Evolutionary conservation across 768 basidiomycete genomes (phyloP), one percentile per base, ranked within the genome.

Genomic region (Lactarius indigo): DNA sequence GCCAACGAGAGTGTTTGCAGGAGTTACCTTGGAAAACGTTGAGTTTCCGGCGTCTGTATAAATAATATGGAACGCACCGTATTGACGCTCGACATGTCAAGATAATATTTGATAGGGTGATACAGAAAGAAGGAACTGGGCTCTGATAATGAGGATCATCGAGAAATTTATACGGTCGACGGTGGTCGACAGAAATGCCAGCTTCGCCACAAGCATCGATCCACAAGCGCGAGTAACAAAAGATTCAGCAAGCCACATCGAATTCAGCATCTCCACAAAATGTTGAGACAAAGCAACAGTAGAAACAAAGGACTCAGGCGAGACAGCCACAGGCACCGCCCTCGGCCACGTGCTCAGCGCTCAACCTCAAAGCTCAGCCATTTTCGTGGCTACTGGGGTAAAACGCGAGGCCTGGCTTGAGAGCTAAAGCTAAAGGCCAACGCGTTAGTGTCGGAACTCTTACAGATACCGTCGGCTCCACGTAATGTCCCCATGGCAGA

Each of bases 41-140:
- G 37, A 31, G 39, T 41, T 31, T 57, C 42, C 20, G 1, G 39
- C 41, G 13, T 31, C 30, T 18, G 20, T 2, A 55, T 5, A 2
- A 28, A 9, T 31, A 26, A 9, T 26, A 54, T 59, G 31, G 31
- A 17, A 63, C 57, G 57, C 52, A 67, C 66, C 23, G 39, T 59
- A 30, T 59, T 47, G 31, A 57, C 3, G 61, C 31, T 63, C 52
- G 62, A 63, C 62, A 64, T 67, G 39, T 64, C 52, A 8, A 31
- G 35, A 23, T 20, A 42, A 23, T 20, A 54, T 50, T 17, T n/a
- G 61, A 54, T 33, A 59, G 31, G 42, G 54, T 31, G 61, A 42
- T 41, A 63, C 18, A 59, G 58, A 50, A 20, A 23, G 41, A 23
- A 50, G 7, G 28, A 35, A 52, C 26, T 42, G 23, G 13, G 31